These are phyloP conservation scores for Leccinum fibrillosum DNA, from an alignment of 768 basidiomycete species.

Conservation along the genomic window DNA sequence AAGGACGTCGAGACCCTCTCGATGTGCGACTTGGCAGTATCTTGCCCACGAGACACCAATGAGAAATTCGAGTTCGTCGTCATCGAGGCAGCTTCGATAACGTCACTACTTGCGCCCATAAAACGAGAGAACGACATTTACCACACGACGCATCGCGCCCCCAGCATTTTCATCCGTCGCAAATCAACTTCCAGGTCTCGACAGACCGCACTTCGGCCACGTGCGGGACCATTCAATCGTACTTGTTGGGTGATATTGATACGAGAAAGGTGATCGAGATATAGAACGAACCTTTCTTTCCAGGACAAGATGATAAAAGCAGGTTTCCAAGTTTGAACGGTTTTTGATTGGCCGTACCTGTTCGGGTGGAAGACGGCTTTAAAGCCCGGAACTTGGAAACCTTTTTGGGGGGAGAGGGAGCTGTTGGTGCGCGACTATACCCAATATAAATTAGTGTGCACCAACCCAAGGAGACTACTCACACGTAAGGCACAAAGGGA, in stretches of 20 bases:
- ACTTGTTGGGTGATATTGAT: constrained; percentile 38
- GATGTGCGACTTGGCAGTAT: constrained; percentile 61
- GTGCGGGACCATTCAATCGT: constrained; percentile 68
- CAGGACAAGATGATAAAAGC: constrained; percentile 87
- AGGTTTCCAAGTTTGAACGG: constrained; percentile 71
- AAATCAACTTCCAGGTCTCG: constrained; percentile 80
- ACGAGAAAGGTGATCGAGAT: neutral
- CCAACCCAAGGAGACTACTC: neutral
- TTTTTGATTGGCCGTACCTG: constrained; percentile 10
- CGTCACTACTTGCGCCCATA: neutral
- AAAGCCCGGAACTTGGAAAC: constrained; percentile 9
- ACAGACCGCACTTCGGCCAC: constrained; percentile 79
- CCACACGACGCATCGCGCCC: constrained; percentile 84
- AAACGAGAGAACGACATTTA: constrained; percentile 24
- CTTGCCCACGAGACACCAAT: constrained; percentile 79
- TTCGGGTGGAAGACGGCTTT: constrained; percentile 7
- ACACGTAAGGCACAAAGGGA: constrained; percentile 16
- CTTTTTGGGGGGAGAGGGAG: constrained; percentile 16
- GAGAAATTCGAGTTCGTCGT: constrained; percentile 77
- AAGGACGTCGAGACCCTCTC: constrained; percentile 73
- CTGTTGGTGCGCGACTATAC: constrained; percentile 17
- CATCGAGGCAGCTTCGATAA: constrained; percentile 70
- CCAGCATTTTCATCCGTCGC: constrained; percentile 63
- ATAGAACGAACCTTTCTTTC: constrained; percentile 71
- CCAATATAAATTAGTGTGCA: neutral